Percentiles rank a stretch among this genome's conserved stretches.
phyloP scores from a whole-genome alignment of 2,329 filamentous ascomycete species.

The Apiospora saccharicola region DNA sequence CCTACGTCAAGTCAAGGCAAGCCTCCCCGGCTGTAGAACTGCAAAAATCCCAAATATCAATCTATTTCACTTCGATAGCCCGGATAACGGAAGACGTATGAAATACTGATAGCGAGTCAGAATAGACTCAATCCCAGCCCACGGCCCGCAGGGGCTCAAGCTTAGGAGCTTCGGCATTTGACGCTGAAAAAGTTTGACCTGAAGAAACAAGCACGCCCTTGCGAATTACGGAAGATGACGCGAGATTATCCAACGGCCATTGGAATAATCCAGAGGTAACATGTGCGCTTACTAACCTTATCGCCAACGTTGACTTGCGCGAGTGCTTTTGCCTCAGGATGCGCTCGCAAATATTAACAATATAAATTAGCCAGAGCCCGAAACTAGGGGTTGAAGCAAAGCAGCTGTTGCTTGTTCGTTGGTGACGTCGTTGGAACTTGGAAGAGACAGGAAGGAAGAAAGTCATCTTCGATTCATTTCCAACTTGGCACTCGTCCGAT shows the following conservation, averaged over 20 bases:
- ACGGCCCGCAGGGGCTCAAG: constrained; percentile 8
- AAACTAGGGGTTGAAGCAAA: not conserved
- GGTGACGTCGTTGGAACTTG: not conserved
- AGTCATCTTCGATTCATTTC: not conserved
- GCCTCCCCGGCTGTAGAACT: too few relatives aligned
- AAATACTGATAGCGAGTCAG: constrained; percentile 16
- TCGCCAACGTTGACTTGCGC: not conserved
- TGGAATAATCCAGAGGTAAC: not conserved
- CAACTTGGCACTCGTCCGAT: not conserved
- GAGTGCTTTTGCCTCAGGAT: not conserved
- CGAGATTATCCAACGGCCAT: not conserved
- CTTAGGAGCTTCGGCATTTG: not conserved
- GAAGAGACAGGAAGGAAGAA: not conserved
- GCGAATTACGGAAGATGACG: constrained; percentile 4
- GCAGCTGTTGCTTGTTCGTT: not conserved
- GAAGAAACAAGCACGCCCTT: not conserved
- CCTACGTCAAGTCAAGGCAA: not conserved
- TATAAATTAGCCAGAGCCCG: not conserved
- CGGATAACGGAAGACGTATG: not conserved
- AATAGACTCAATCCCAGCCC: not conserved
- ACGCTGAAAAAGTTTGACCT: not conserved
- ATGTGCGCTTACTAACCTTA: not conserved
- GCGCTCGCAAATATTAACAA: not conserved
- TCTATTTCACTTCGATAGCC: not conserved
- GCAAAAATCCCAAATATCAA: too few relatives aligned